Base-by-base conservation (phyloP, 352 stramenopile genomes). In the Globisporangium solare region DNA sequence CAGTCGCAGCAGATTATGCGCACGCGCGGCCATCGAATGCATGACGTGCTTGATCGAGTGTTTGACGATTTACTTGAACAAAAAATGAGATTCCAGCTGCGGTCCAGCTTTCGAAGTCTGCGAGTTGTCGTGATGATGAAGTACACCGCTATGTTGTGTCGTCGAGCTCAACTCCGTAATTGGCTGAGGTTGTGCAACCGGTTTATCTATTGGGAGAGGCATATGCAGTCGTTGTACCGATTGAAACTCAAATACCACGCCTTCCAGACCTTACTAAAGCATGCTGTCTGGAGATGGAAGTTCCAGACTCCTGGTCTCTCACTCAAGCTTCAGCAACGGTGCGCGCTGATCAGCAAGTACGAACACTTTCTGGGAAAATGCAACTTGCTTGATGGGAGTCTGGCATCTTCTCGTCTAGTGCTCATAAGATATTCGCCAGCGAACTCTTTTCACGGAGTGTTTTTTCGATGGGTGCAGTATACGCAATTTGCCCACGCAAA, bases 11-110 rank as follows among this genome's bases (percentile, higher is more conserved):
- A 83, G 18, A 75, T 88, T 31, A 51, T 88, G 39, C 67, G 74
- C 8, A 74, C 63, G 22, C 63, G 78, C 18, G 73, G 63, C 2
- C 72, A 79, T 50, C 74, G 69, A 27, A 64, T 88, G 37, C 74
- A 88, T 61, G 76, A 88, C 51, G 71, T 59, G n/a, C 74, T 88
- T 7, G 77, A 86, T 53, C 76, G 76, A 45, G 67, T 83, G 4
- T 88, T 76, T 21, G 72, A 85, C 27, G 64, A 75, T n/a, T 53
- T 88, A 18, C 54, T 76, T 21, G 42, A 71, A 17, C 73, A 85
- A 57, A 63, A 78, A 45, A 69, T 61, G 47, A 52, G 43, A 17
- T 60, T 69, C 22, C 64, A 82, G 47, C 46, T 86, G 0, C 80
- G 68, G 20, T 85, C 76, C 6, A 86, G 72, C 22, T 88, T 88